Evolutionary conservation across 83 land plant genomes (phyloP).

Genomic region (Isoetes engelmannii): DNA sequence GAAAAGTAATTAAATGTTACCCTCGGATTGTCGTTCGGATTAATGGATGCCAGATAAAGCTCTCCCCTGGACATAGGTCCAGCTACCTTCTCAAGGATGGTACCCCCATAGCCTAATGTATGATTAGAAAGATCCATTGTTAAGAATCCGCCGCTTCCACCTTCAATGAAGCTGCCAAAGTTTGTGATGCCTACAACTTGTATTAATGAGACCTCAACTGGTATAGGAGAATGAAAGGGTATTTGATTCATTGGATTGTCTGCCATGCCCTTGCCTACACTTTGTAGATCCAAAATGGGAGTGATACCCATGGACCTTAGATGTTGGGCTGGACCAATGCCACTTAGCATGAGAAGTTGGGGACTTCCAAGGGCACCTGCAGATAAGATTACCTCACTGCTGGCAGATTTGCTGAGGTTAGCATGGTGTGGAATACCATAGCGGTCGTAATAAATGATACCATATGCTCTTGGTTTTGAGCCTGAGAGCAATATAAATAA

Average conservation of each 20-base stretch:
- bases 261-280: slow-evolving; percentile 63
- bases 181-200: slow-evolving; percentile 70
- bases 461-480: slow-evolving; percentile 38
- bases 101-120: slow-evolving; percentile 20
- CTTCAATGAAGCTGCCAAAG: slow-evolving; percentile 66
- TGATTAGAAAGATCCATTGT: not conserved
- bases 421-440: slow-evolving; percentile 47
- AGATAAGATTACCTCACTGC: slow-evolving; percentile 58
- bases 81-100: slow-evolving; percentile 45
- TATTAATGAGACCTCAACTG: slow-evolving; percentile 52
- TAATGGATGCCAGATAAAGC: slow-evolving; percentile 27
- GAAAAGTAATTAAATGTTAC: slow-evolving; percentile 66
- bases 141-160: slow-evolving; percentile 45
- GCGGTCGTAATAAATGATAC: slow-evolving; percentile 49
- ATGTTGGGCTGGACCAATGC: slow-evolving; percentile 58
- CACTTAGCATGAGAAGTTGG: slow-evolving; percentile 76
- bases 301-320: slow-evolving; percentile 43
- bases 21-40: slow-evolving; percentile 46
- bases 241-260: slow-evolving; percentile 75
- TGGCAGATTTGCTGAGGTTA: slow-evolving; percentile 15
- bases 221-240: slow-evolving; percentile 50
- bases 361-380: slow-evolving; percentile 78
- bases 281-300: slow-evolving; percentile 36
- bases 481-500: not conserved
- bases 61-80: slow-evolving; percentile 46